Percentiles rank a stretch among this genome's conserved stretches.
Evolutionary conservation across 257 asterid species (phyloP).

Genomic region (Avicennia marina): DNA sequence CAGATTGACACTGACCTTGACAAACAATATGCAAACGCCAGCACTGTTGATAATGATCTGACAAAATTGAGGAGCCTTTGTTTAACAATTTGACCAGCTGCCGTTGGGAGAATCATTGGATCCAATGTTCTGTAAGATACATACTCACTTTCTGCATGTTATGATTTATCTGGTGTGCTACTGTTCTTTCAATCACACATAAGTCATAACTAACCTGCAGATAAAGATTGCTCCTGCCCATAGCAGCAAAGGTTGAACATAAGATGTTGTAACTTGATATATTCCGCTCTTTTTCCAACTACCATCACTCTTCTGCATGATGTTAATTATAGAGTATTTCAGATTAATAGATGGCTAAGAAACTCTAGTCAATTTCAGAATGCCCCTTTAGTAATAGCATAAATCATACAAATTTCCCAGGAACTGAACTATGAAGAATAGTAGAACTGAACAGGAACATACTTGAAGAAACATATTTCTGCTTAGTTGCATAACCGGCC

Average conservation of each 20-base stretch:
- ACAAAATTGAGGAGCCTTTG: conserved; percentile 77
- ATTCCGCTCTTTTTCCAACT: conserved; percentile 85
- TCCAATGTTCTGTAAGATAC: conserved; percentile 71
- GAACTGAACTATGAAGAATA: conserved; percentile 16
- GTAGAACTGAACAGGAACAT: conserved; percentile 23
- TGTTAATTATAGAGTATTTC: not conserved
- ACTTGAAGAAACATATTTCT: conserved; percentile 64
- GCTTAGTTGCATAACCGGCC: conserved; percentile 66
- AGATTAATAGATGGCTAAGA: not conserved
- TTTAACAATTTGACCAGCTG: conserved; percentile 81
- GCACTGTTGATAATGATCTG: conserved; percentile 84
- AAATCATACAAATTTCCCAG: not conserved
- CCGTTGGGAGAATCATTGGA: conserved; percentile 76
- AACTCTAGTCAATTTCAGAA: not conserved
- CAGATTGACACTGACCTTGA: conserved; percentile 54
- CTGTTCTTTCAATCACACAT: conserved; percentile 11
- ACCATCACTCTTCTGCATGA: conserved; percentile 64
- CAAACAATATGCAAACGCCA: conserved; percentile 85
- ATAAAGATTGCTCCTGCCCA: conserved; percentile 78
- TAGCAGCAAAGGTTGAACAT: conserved; percentile 76
- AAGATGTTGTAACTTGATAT: conserved; percentile 62
- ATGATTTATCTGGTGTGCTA: not conserved
- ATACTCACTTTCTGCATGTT: conserved; percentile 19
- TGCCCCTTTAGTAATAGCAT: not conserved
- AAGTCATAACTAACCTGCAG: conserved; percentile 69